Evolutionary conservation across 805 yeast species (phyloP).

Genomic region (Clavispora santaluciae): DNA sequence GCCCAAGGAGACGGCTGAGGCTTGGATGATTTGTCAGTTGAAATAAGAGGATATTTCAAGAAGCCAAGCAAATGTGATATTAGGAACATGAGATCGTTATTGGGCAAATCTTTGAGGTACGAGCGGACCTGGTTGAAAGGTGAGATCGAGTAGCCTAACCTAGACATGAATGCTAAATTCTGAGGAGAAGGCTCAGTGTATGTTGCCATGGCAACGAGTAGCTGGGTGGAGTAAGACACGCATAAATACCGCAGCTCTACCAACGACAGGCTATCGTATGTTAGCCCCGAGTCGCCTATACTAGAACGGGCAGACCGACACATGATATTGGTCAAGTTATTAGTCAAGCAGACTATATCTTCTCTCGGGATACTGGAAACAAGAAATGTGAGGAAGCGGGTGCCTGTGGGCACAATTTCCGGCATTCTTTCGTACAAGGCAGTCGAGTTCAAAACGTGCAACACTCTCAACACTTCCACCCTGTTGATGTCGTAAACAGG

Average conservation of each 20-base stretch:
- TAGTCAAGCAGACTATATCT: constrained; percentile 48
- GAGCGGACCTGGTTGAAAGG: constrained; percentile 47
- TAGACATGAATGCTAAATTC: background rate
- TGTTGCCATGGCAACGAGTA: constrained; percentile 54
- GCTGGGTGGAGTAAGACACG: constrained; percentile 55
- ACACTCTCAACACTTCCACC: constrained; percentile 57
- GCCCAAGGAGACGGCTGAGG: constrained; percentile 41
- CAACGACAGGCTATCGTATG: constrained; percentile 22
- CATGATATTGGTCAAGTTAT: constrained; percentile 64
- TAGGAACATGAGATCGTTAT: constrained; percentile 49
- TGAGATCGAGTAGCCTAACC: background rate
- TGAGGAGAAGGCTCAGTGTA: constrained; percentile 53
- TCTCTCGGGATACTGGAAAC: constrained; percentile 47
- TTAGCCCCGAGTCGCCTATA: constrained; percentile 43
- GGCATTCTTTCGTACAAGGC: constrained; percentile 49
- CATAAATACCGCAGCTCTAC: constrained; percentile 42
- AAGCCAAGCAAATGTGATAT: constrained; percentile 45
- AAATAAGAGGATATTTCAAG: constrained; percentile 6
- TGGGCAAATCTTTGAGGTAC: constrained; percentile 49
- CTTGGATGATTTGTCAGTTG: constrained; percentile 1
- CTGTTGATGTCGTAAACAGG: constrained; percentile 54
- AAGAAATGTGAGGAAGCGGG: constrained; percentile 54
- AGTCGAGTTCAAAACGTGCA: constrained; percentile 58
- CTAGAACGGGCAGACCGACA: constrained; percentile 46
- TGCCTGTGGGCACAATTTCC: constrained; percentile 46